Evolutionary conservation across 306 rosid genomes (phyloP).

Genomic region (Citrullus amarus): DNA sequence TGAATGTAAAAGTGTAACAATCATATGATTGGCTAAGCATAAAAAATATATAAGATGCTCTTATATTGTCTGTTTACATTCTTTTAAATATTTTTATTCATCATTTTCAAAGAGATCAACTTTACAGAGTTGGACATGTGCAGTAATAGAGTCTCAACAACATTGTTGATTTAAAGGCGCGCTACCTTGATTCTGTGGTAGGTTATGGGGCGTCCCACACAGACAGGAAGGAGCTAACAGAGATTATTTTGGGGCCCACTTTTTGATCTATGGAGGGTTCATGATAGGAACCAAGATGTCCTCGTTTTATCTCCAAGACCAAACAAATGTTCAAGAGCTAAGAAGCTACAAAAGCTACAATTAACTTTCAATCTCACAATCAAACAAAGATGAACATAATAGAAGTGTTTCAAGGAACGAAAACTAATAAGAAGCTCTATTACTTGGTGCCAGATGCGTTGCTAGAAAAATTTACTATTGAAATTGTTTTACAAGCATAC

Average conservation of each 20-base stretch:
- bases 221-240: background rate
- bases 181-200: background rate
- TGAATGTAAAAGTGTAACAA: background rate
- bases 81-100: background rate
- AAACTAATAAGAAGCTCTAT: no score
- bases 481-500: no score
- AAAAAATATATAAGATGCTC: background rate
- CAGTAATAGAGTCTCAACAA: background rate
- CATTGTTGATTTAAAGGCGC: background rate
- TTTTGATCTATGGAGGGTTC: background rate
- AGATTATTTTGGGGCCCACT: background rate
- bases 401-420: no score
- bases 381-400: background rate
- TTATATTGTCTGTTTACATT: background rate
- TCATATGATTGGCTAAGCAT: constrained; percentile 1
- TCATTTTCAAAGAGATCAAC: background rate
- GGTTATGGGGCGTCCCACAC: background rate
- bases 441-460: no score
- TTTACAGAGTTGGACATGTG: background rate
- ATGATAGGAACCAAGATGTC: background rate
- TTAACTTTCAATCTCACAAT: background rate
- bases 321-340: background rate
- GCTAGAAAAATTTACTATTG: no score
- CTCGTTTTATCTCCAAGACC: background rate
- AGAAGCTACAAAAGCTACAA: background rate